These are phyloP conservation scores for Ophiosphaerella korrae DNA, from an alignment of 2,329 filamentous ascomycete genomes.

Conservation along the genomic window DNA sequence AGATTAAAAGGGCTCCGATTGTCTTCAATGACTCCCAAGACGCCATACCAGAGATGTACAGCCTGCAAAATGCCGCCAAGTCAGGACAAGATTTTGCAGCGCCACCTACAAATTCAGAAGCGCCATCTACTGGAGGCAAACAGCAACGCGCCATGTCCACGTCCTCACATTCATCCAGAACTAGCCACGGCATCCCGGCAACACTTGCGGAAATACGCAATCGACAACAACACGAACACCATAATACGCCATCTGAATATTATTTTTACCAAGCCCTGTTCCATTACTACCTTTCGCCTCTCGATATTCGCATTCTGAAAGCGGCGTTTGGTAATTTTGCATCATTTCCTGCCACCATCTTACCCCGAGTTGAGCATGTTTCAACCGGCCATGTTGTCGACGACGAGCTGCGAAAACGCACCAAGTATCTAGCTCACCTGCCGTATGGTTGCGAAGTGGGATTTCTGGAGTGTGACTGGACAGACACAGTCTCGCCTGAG, in stretches of 20 bases:
- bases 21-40: conserved; percentile 54
- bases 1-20: conserved; percentile 55
- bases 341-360: conserved; percentile 80
- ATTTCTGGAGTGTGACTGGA: conserved; percentile 95
- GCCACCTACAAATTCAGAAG: conserved; percentile 8
- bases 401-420: conserved; percentile 78
- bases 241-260: conserved; percentile 62
- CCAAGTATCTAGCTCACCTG: conserved; percentile 85
- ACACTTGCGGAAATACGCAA: conserved; percentile 54
- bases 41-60: conserved; percentile 59
- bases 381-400: conserved; percentile 88
- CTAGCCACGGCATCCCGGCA: conserved; percentile 43
- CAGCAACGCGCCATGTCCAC: conserved; percentile 34
- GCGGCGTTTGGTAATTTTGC: conserved; percentile 84
- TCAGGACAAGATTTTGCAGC: conserved; percentile 50
- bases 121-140: conserved; percentile 2
- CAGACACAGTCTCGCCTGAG: conserved; percentile 78
- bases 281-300: conserved; percentile 85
- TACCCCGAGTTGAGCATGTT: conserved; percentile 87
- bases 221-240: conserved; percentile 52
- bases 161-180: conserved; percentile 37
- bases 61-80: conserved; percentile 53
- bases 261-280: conserved; percentile 88
- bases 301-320: conserved; percentile 92
- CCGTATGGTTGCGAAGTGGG: conserved; percentile 89